Base-by-base conservation (phyloP, 352 stramenopile species). In the Globisporangium takayamanum region DNA sequence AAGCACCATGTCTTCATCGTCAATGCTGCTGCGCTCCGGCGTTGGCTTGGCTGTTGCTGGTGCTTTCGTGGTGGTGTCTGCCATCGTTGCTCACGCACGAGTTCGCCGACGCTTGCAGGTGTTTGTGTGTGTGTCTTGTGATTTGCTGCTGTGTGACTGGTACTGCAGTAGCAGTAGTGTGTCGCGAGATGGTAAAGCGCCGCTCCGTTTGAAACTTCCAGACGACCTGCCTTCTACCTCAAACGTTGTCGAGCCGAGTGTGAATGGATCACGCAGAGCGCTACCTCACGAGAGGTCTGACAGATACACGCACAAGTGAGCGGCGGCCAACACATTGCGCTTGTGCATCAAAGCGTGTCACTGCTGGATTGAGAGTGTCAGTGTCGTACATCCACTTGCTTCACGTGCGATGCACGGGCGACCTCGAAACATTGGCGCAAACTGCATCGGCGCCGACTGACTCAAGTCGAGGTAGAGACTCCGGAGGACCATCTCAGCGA, bases 401-500 rank as follows among this genome's bases (percentile, higher is more conserved):
- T 57, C 54, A 8, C 49, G 60, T n/a, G 28, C 11, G 8, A 66
- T 53, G 25, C 15, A 10, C 2, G 60, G 60, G 11, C 50, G 37
- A 18, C 45, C 28, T 14, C 33, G 4, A 12, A 59, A 47, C 3
- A 42, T 30, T 2, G 47, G 0, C 14, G 18, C 45, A 11, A 55
- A 36, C n/a, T 18, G 12, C 26, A 25, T 47, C 3, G 53, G 30
- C 0, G 18, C 59, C 5, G 50, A 62, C 57, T 76, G 62, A 3
- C 72, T 76, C 28, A 82, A 67, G 51, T 82, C 70, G 8, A 81
- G 64, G 26, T 76, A 79, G 26, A 84, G 68, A 15, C 68, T 80
- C 12, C 72, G 72, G 52, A 84, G 55, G 26, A 59, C 72, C 54
- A 80, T 71, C 15, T 77, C 69, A 0, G 59, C 48, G 26, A 84